A percentile compares a stretch with the other conserved stretches of the same genome.
Conservation (phyloP, 176 grass and related monocot genomes). For the Oryza coarctata region DNA sequence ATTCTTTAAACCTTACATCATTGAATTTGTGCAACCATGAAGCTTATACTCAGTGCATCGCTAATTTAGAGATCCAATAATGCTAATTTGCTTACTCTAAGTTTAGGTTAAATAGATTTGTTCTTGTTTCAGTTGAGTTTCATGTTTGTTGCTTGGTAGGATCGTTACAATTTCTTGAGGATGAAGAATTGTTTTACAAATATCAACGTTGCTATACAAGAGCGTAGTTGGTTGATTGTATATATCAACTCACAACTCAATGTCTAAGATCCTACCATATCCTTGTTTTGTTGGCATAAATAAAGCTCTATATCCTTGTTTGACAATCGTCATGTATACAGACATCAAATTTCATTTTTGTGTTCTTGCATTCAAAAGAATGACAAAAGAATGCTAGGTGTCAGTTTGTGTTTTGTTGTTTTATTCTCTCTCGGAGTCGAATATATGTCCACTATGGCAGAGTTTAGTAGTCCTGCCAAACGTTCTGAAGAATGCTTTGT, state of each 20-base stretch:
- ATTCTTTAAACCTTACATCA: slow-evolving; percentile 22
- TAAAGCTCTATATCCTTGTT: slow-evolving; percentile 4
- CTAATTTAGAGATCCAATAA: neutral
- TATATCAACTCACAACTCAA: neutral
- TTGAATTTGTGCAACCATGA: neutral
- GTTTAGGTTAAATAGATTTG: neutral
- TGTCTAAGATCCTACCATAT: neutral
- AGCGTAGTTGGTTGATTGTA: neutral
- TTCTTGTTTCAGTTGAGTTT: slow-evolving; percentile 19
- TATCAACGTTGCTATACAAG: neutral
- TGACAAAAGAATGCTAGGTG: neutral
- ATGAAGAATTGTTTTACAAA: neutral
- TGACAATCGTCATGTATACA: neutral
- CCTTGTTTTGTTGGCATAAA: slow-evolving; percentile 2
- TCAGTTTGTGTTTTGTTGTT: neutral
- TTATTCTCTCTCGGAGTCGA: slow-evolving; percentile 8
- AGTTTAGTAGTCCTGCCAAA: neutral
- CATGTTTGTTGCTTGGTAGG: slow-evolving; percentile 17
- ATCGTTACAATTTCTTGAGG: neutral
- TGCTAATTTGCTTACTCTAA: slow-evolving; percentile 10
- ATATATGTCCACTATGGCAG: slow-evolving; percentile 15
- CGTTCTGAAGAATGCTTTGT: slow-evolving; percentile 6
- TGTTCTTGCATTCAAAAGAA: slow-evolving; percentile 8
- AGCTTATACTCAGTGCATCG: neutral
- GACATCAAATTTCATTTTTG: neutral